phyloP scores from a whole-genome alignment of 352 stramenopile genomes.

The Thraustotheca clavata region DNA sequence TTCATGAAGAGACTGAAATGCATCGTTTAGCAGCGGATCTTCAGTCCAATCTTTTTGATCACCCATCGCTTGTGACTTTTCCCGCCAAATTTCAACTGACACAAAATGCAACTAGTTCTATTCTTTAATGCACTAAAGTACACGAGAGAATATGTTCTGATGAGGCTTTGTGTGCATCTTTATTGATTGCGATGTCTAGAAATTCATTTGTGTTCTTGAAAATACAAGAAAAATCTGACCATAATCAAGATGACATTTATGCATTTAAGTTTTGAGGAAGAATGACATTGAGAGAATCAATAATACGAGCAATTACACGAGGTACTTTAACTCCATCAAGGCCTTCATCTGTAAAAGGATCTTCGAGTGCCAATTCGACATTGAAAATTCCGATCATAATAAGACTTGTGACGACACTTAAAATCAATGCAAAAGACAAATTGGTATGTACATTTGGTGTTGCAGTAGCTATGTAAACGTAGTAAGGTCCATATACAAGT shows the following conservation, averaged over 20 bases:
- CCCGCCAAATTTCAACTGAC: too few relatives aligned
- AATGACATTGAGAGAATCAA: slow-evolving; percentile 13
- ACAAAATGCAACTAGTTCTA: too few relatives aligned
- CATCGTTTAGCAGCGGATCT: neutral
- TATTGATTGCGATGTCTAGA: too few relatives aligned
- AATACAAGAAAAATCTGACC: too few relatives aligned
- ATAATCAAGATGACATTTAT: too few relatives aligned
- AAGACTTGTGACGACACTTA: slow-evolving; percentile 71
- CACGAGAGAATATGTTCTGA: too few relatives aligned
- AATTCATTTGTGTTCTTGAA: too few relatives aligned
- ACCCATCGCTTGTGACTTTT: too few relatives aligned
- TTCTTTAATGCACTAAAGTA: too few relatives aligned
- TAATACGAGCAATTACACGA: slow-evolving; percentile 1
- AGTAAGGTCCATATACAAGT: slow-evolving; percentile 82
- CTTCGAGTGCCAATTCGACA: slow-evolving; percentile 73
- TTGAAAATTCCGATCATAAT: slow-evolving; percentile 85
- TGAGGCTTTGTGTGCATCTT: too few relatives aligned
- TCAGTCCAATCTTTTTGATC: neutral
- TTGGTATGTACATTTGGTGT: slow-evolving; percentile 39
- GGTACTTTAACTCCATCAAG: slow-evolving; percentile 17
- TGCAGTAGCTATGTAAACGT: slow-evolving; percentile 60
- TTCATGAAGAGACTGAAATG: neutral
- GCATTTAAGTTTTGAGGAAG: neutral
- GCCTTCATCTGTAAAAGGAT: slow-evolving; percentile 50
- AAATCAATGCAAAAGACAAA: slow-evolving; percentile 64